Evolutionary conservation across 2,329 filamentous ascomycete genomes (phyloP).

Genomic region (Aureobasidium vineae): DNA sequence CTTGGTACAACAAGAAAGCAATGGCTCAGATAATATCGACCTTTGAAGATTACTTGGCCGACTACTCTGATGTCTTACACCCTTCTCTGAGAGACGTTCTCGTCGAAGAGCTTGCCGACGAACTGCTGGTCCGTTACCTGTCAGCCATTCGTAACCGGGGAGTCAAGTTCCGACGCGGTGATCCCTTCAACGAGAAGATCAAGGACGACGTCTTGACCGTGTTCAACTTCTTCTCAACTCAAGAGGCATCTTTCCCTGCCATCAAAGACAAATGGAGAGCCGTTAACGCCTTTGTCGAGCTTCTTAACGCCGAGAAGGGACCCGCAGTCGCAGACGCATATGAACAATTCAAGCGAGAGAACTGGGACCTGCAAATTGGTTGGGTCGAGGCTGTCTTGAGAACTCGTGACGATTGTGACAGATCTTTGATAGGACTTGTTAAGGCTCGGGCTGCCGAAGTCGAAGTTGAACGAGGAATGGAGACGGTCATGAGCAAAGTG

Average conservation of each 20-base stretch:
- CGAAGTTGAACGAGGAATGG: constrained; percentile 72
- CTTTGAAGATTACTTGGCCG: constrained; percentile 87
- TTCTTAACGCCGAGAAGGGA: constrained; percentile 74
- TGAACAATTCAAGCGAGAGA: constrained; percentile 75
- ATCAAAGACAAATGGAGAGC: constrained; percentile 94
- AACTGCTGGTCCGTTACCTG: constrained; percentile 84
- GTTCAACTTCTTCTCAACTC: constrained; percentile 80
- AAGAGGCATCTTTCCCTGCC: constrained; percentile 66
- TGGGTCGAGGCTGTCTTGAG: constrained; percentile 95
- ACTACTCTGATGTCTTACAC: constrained; percentile 82
- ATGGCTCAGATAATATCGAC: constrained; percentile 95
- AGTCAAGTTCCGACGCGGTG: constrained; percentile 79
- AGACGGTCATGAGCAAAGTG: constrained; percentile 94
- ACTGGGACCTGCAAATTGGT: constrained; percentile 91
- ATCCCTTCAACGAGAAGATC: constrained; percentile 90
- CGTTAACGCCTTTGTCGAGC: constrained; percentile 75
- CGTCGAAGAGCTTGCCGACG: constrained; percentile 88
- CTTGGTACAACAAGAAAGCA: constrained; percentile 81
- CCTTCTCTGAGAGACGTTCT: constrained; percentile 87
- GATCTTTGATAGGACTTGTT: constrained; percentile 80
- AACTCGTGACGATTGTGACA: constrained; percentile 88
- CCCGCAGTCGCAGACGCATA: constrained; percentile 73
- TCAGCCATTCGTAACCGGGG: constrained; percentile 76
- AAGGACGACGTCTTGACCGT: constrained; percentile 88
- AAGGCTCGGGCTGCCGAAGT: constrained; percentile 87